Evolutionary conservation across 2,329 filamentous ascomycete species (phyloP).

Genomic region (Stachybotrys chartarum): DNA sequence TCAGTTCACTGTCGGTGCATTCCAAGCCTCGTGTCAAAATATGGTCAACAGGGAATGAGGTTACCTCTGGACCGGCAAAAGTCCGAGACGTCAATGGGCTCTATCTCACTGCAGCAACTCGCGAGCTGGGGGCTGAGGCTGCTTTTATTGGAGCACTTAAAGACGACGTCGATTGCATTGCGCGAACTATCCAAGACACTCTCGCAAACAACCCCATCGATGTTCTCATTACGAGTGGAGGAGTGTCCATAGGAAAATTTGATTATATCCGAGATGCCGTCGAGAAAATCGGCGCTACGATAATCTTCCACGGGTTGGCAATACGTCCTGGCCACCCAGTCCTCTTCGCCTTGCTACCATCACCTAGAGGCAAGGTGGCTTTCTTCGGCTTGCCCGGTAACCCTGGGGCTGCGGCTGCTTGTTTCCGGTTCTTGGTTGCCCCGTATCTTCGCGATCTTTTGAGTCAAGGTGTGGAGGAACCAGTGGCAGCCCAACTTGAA

Average conservation of each 20-base stretch:
- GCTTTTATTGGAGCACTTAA: background rate
- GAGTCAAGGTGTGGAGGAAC: background rate
- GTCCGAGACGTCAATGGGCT: background rate
- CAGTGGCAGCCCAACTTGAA: background rate
- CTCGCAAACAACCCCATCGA: background rate
- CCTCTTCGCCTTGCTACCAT: background rate
- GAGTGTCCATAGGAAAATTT: background rate
- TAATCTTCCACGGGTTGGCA: background rate
- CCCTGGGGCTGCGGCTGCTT: background rate
- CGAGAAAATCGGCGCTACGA: background rate
- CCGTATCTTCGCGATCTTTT: background rate
- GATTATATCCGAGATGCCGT: background rate
- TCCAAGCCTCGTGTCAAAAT: background rate
- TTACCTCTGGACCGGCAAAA: background rate
- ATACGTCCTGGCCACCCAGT: background rate
- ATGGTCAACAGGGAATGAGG: background rate
- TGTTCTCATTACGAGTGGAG: background rate
- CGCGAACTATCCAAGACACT: background rate
- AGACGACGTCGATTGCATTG: background rate
- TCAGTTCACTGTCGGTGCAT: background rate
- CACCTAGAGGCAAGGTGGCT: background rate
- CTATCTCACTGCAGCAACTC: background rate
- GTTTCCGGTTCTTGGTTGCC: background rate
- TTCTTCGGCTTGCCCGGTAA: conserved; percentile 1
- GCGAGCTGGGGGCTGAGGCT: background rate